These are phyloP conservation scores for Colletotrichum graminicola DNA, from an alignment of 2,329 filamentous ascomycete species.

Conservation along the genomic window DNA sequence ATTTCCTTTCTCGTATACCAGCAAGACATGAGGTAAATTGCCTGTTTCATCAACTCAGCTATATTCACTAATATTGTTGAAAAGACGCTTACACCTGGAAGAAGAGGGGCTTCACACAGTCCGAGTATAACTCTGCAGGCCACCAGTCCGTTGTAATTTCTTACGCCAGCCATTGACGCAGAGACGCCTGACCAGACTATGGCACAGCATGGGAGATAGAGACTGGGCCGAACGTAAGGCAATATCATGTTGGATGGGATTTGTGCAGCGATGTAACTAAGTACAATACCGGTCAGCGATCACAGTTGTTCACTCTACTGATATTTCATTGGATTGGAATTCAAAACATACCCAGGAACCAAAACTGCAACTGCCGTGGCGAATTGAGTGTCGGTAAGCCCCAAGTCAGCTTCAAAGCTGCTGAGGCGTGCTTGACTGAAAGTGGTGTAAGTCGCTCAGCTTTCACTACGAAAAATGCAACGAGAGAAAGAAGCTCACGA, in stretches of 20 bases:
- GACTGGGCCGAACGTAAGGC: slow-evolving; percentile 61
- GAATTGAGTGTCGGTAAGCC: slow-evolving; percentile 14
- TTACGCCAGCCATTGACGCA: slow-evolving; percentile 16
- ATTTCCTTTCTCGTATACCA: slow-evolving; percentile 48
- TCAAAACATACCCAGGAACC: slow-evolving; percentile 42
- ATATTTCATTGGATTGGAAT: slow-evolving; percentile 45
- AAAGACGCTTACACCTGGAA: slow-evolving; percentile 43
- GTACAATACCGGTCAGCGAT: slow-evolving; percentile 49
- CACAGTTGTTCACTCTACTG: neutral
- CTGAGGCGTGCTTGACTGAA: slow-evolving; percentile 19
- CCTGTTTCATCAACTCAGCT: slow-evolving; percentile 8
- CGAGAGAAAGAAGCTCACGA: slow-evolving; percentile 30
- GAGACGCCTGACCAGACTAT: slow-evolving; percentile 23
- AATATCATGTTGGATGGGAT: slow-evolving; percentile 49
- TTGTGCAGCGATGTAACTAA: neutral
- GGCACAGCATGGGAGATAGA: slow-evolving; percentile 42
- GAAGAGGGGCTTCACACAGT: slow-evolving; percentile 17
- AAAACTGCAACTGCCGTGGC: slow-evolving; percentile 20
- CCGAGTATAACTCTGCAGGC: slow-evolving; percentile 14
- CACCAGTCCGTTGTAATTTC: slow-evolving; percentile 2
- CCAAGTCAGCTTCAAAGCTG: slow-evolving; percentile 19
- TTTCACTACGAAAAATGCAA: neutral
- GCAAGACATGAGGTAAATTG: slow-evolving; percentile 61
- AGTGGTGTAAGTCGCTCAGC: neutral
- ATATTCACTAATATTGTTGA: neutral